phyloP scores from a whole-genome alignment of 2,329 filamentous ascomycete species.

The Drechslerella stenobrocha region DNA sequence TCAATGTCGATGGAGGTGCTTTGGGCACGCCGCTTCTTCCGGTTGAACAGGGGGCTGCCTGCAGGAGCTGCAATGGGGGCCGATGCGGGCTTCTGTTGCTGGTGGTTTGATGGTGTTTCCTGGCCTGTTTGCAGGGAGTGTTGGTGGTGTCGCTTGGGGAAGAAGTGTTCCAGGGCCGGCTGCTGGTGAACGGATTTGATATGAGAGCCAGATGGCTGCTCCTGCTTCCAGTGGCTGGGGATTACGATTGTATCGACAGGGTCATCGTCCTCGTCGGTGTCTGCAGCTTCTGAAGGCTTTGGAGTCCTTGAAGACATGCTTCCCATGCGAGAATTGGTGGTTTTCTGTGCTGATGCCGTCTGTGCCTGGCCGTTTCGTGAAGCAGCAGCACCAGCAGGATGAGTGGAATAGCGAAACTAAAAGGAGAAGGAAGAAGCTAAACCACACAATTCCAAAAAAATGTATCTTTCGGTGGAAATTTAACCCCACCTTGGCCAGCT shows the following conservation, averaged over 20 bases:
- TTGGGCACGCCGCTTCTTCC: neutral
- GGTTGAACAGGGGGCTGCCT: neutral
- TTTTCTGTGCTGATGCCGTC: too few relatives aligned
- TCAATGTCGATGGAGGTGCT: neutral
- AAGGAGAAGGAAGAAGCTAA: neutral
- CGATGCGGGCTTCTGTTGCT: neutral
- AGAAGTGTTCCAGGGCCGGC: slow-evolving; percentile 27
- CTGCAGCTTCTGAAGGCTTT: slow-evolving; percentile 10
- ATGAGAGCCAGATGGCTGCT: neutral
- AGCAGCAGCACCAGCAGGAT: slow-evolving; percentile 5
- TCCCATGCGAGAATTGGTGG: slow-evolving; percentile 5
- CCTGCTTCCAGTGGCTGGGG: slow-evolving; percentile 5
- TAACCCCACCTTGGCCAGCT: slow-evolving; percentile 5
- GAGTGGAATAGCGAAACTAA: slow-evolving; percentile 4
- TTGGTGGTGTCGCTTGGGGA: slow-evolving; percentile 15
- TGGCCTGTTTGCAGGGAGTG: slow-evolving; percentile 2
- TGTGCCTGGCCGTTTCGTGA: too few relatives aligned
- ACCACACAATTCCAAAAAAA: neutral
- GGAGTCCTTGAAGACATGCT: slow-evolving; percentile 19
- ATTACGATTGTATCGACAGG: slow-evolving; percentile 10
- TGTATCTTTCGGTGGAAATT: slow-evolving; percentile 7
- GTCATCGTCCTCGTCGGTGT: slow-evolving; percentile 17
- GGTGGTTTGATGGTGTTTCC: slow-evolving; percentile 3
- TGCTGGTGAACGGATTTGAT: neutral
- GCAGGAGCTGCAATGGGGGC: neutral